Evolutionary conservation across 1,139 yeast genomes (phyloP), one percentile per base, ranked within the genome.

Genomic region (Scheffersomyces parashehatae): DNA sequence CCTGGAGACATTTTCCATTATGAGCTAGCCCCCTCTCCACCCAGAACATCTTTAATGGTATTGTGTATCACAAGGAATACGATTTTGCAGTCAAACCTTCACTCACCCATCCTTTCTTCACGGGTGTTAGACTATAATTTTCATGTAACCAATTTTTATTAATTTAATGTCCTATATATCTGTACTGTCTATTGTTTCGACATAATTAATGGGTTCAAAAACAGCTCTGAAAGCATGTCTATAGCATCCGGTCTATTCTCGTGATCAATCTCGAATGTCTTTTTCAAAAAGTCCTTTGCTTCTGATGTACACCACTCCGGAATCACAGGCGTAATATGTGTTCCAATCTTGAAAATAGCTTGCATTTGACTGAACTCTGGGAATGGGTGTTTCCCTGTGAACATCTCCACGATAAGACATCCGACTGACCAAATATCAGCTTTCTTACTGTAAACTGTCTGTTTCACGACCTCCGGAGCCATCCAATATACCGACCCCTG

Each of bases 341-440:
- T 87, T 2, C 97, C 98, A 50, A 91, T 88, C 60, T 86, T 85
- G 74, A 91, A 91, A 37, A 91, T 84, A 9, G 97, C 97, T 66
- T 91, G 97, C 96, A 90, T 89, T 63, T 90, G 97, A 45, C 91
- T 85, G 56, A 88, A 88, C 50, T 88, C 88, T 0, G 97, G 97
- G 68, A 86, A 91, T 29, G 97, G 97, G 63, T 91, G 97, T 48
- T 83, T 82, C 3, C 97, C 97, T 0, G 97, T 88, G 59, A 87
- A 87, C 97, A 91, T 91, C 63, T 91, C 98, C 28, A 91, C 84
- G 14, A 90, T 80, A 29, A 91, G 75, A 62, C 97, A 89, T 0
- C 97, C 98, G 4, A 91, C 87, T 0, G 96, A 88, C 98, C 98
- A 91, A 28, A 91, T 89, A 62, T 91, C 98, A 0, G 96, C 96